These are phyloP conservation scores for Phaeodactylum tricornutum DNA, from an alignment of 108 stramenopile species.

Conservation along the genomic window DNA sequence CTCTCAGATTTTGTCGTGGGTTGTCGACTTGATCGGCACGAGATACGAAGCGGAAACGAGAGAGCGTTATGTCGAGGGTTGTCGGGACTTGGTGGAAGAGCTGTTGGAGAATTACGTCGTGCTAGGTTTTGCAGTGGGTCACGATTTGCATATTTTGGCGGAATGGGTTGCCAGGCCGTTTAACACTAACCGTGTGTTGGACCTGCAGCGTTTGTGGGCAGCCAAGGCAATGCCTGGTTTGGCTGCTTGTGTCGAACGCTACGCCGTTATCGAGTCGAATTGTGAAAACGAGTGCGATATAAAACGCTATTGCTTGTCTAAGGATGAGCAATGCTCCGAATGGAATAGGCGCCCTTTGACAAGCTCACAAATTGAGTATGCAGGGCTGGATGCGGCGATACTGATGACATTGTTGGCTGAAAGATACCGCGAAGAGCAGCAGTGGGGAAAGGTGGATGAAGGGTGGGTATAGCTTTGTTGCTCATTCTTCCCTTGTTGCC, in stretches of 20 bases:
- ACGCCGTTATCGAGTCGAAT: not conserved
- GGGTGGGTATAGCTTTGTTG: no score
- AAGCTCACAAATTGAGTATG: constrained; percentile 28
- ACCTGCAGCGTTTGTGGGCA: constrained; percentile 11
- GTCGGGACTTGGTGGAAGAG: constrained; percentile 1
- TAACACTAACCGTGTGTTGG: not conserved
- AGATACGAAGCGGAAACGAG: not conserved
- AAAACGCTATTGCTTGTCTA: constrained; percentile 19
- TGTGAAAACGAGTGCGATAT: not conserved
- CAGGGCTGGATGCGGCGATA: no score
- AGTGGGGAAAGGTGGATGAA: no score
- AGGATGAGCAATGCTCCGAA: constrained; percentile 26
- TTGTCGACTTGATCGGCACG: constrained; percentile 5
- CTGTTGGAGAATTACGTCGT: constrained; percentile 2
- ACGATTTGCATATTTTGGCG: constrained; percentile 16
- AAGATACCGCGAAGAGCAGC: no score
- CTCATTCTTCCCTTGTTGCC: no score
- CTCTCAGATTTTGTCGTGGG: constrained; percentile 1
- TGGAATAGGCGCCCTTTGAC: constrained; percentile 33
- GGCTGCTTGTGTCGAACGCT: constrained; percentile 10
- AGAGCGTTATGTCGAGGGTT: not conserved
- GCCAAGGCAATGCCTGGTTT: constrained; percentile 8
- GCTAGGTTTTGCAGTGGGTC: constrained; percentile 20
- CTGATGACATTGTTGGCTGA: no score
- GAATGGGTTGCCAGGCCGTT: not conserved